These are phyloP conservation scores for Epipyxis sp. DNA, from an alignment of 108 stramenopile genomes.

Conservation along the genomic window DNA sequence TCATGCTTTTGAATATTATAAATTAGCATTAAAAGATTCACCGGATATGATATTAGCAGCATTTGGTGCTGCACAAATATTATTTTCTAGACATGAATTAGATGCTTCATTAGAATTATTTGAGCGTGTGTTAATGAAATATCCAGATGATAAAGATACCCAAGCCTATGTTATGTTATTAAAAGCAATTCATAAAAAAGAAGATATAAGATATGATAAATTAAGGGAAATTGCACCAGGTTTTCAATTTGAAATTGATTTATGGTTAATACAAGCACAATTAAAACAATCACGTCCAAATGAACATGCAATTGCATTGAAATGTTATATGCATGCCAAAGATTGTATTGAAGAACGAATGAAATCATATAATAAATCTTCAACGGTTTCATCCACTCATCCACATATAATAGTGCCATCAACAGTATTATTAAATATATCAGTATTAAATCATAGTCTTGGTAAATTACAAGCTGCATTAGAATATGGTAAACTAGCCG, in stretches of 20 bases:
- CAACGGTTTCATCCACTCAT: too few species aligned
- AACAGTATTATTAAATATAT: neutral
- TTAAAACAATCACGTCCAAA: neutral
- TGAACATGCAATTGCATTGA: neutral
- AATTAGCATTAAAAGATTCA: neutral
- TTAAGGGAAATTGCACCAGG: neutral
- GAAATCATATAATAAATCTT: too few species aligned
- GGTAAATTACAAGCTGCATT: neutral
- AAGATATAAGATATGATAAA: neutral
- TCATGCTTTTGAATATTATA: neutral
- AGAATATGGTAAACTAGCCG: neutral
- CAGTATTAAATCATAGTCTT: neutral
- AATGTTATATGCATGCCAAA: neutral
- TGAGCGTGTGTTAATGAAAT: neutral
- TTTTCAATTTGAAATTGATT: slow-evolving; percentile 25
- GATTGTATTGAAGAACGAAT: neutral
- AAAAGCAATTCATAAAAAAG: neutral
- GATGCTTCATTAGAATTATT: neutral
- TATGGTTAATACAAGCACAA: slow-evolving; percentile 4
- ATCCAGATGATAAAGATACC: slow-evolving; percentile 23
- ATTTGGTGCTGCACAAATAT: slow-evolving; percentile 9
- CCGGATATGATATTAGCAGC: slow-evolving; percentile 9
- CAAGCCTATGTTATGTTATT: slow-evolving; percentile 17
- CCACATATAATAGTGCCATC: neutral
- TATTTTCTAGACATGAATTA: slow-evolving; percentile 3